Conservation (phyloP, 2,329 filamentous ascomycete species). For the Fusarium begoniae region DNA sequence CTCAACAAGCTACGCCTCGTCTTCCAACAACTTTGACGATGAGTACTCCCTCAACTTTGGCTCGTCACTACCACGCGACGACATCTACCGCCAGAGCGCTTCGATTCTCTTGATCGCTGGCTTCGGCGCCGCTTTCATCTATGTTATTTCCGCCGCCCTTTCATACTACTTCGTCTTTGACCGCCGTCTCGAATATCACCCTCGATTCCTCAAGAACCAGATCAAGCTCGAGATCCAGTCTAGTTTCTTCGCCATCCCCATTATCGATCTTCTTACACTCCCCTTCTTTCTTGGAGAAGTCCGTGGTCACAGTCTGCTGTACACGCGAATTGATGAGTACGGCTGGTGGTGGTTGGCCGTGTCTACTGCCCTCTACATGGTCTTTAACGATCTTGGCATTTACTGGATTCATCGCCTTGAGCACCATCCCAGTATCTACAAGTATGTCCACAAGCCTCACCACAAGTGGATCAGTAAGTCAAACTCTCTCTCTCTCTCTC, state of each 20-base stretch:
- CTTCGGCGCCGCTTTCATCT: constrained; percentile 54
- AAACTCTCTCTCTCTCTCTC: background rate
- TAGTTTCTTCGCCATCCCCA: constrained; percentile 54
- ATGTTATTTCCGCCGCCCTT: constrained; percentile 74
- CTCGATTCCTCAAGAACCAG: constrained; percentile 59
- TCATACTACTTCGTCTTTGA: constrained; percentile 76
- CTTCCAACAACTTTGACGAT: constrained; percentile 21
- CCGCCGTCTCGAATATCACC: constrained; percentile 56
- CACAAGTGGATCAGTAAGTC: constrained; percentile 59
- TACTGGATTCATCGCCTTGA: constrained; percentile 59
- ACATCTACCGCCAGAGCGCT: constrained; percentile 51
- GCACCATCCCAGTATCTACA: constrained; percentile 57
- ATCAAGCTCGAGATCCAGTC: constrained; percentile 55
- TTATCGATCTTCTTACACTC: constrained; percentile 56
- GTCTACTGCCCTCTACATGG: constrained; percentile 54
- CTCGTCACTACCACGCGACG: constrained; percentile 52
- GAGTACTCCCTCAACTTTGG: constrained; percentile 31
- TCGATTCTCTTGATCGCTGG: constrained; percentile 52
- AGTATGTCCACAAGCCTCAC: constrained; percentile 59
- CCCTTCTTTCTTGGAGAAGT: constrained; percentile 58
- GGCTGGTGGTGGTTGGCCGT: constrained; percentile 52
- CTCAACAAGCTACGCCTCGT: constrained; percentile 23
- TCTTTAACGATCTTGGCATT: constrained; percentile 57
- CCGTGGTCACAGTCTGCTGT: constrained; percentile 56
- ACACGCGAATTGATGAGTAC: constrained; percentile 51